Evolutionary conservation across 2,329 filamentous ascomycete species (phyloP), one percentile per base, ranked within the genome.

Genomic region (Microcyclosporella mali): DNA sequence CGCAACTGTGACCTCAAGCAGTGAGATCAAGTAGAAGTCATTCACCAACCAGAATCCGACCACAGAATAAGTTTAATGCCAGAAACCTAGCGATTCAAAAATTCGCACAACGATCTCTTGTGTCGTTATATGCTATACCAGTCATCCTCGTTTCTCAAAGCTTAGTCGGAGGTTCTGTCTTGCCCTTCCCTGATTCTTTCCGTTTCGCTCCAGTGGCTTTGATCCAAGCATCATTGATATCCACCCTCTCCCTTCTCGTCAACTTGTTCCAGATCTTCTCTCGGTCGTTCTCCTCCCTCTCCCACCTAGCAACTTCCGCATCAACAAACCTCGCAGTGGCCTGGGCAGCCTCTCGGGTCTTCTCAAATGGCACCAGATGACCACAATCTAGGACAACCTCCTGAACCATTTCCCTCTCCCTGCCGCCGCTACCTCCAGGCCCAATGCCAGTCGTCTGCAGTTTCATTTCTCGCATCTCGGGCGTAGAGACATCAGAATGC

Each of bases 281-380:
- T 19, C 41, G 25, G 16, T 43, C 35, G 18, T 27, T 18, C 15
- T 44, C 41, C 19, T 40, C 41, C 6, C 6, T 14, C 10, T 11
- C 12, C 37, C 41, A 44, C 19, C 38, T 41, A 6, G 15, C 31
- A 21, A 35, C 15, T 18, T 35, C 40, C 15, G 19, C 19, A 14
- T 33, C 29, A 14, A 54, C n/a, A 66, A 67, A 70, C 28, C 53
- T 56, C 14, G 51, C 57, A 28, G 37, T 38, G 9, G 62, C 55
- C n/a, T 74, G 68, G 2, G 86, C 88, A 48, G 81, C 83, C 55
- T 77, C 71, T 3, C 56, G 67, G 0, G 85, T 83, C 33, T 76
- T 75, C 65, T 94, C 87, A 76, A 94, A 84, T 0, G 88, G 82
- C 21, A 94, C 76, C 28, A 94, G 64, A 62, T 95, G 88, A 0